phyloP scores from a whole-genome alignment of 2,329 filamentous ascomycete genomes.

The Beauveria caledonica region DNA sequence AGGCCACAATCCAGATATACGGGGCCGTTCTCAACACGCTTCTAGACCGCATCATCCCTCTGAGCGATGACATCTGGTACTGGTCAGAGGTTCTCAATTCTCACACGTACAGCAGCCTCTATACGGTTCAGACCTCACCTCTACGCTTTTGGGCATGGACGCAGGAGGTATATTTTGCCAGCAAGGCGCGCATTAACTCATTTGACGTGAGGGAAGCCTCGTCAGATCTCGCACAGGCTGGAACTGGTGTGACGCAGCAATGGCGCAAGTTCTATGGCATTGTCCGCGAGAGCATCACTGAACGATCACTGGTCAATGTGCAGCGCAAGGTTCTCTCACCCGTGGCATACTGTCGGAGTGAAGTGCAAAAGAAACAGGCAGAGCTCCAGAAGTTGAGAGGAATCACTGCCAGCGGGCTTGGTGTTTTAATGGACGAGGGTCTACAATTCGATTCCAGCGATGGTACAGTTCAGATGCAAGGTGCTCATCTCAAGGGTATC shows the following conservation, averaged over 20 bases:
- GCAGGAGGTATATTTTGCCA: conserved; percentile 61
- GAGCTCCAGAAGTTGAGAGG: conserved; percentile 65
- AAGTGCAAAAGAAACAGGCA: conserved; percentile 67
- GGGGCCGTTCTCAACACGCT: conserved; percentile 70
- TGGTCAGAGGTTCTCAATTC: conserved; percentile 86
- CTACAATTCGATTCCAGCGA: conserved; percentile 58
- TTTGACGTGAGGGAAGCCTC: conserved; percentile 22
- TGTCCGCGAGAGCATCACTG: conserved; percentile 65
- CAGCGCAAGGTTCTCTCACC: conserved; percentile 68
- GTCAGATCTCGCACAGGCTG: conserved; percentile 26
- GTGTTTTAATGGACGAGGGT: conserved; percentile 80
- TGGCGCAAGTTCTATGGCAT: conserved; percentile 72
- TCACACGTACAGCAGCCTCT: conserved; percentile 69
- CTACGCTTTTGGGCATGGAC: conserved; percentile 64
- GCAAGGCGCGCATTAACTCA: conserved; percentile 34
- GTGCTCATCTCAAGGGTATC: conserved; percentile 56
- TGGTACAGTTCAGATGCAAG: conserved; percentile 44
- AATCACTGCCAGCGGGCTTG: conserved; percentile 77
- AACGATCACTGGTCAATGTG: conserved; percentile 63
- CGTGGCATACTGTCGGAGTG: conserved; percentile 63
- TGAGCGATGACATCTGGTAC: conserved; percentile 87
- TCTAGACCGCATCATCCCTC: conserved; percentile 71
- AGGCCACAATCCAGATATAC: conserved; percentile 86
- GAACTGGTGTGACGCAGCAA: conserved; percentile 36
- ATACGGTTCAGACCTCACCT: conserved; percentile 80